These are phyloP conservation scores for Podospora pseudoanserina DNA, from an alignment of 495 filamentous ascomycete genomes.

Conservation along the genomic window DNA sequence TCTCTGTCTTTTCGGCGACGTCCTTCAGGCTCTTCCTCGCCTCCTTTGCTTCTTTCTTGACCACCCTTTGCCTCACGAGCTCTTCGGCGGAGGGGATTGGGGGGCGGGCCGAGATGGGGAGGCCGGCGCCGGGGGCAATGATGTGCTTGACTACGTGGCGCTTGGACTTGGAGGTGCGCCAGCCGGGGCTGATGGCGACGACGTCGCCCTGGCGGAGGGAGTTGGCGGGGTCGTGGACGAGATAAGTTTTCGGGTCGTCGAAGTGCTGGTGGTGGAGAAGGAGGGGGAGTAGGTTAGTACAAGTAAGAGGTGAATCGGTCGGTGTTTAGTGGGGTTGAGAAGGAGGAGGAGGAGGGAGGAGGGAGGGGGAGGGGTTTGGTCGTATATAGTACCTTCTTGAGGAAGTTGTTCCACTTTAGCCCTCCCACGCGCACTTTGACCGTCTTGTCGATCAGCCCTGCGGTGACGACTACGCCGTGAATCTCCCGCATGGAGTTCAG, in stretches of 20 bases:
- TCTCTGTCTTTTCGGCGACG: slow-evolving; percentile 4
- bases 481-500: slow-evolving; percentile 36
- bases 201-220: slow-evolving; percentile 74
- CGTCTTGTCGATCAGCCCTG: slow-evolving; percentile 66
- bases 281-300: not conserved
- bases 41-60: slow-evolving; percentile 36
- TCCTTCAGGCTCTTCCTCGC: slow-evolving; percentile 19
- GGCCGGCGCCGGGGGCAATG: slow-evolving; percentile 63
- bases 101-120: slow-evolving; percentile 58
- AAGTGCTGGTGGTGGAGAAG: slow-evolving; percentile 38
- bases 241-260: slow-evolving; percentile 44
- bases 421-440: slow-evolving; percentile 63
- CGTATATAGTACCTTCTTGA: slow-evolving; percentile 49
- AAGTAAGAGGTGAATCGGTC: not conserved
- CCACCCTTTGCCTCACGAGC: slow-evolving; percentile 47
- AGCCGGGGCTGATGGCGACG: slow-evolving; percentile 69
- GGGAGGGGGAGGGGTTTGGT: not conserved
- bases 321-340: not conserved
- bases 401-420: slow-evolving; percentile 57
- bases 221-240: slow-evolving; percentile 73
- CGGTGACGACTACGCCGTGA: slow-evolving; percentile 61
- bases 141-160: slow-evolving; percentile 76
- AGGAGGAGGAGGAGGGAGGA: slow-evolving; percentile 9
- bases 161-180: slow-evolving; percentile 60
- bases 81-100: slow-evolving; percentile 63